phyloP scores from a whole-genome alignment of 768 basidiomycete species.

The Dioszegia hungarica region DNA sequence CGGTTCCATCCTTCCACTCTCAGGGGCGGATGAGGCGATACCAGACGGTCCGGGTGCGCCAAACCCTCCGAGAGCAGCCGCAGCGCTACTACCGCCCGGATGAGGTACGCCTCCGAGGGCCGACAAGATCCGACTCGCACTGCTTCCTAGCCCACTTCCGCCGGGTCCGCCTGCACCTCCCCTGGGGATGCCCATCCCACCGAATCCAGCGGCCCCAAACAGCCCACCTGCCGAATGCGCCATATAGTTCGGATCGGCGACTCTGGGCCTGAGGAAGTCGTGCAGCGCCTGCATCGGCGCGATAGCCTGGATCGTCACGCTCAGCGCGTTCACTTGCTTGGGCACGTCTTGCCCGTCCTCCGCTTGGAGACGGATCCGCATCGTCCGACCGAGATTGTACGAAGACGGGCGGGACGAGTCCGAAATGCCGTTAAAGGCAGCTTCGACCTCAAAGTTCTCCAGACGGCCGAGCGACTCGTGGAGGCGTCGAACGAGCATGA shows the following conservation, averaged over 20 bases:
- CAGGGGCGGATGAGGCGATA: constrained; percentile 45
- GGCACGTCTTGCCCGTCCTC: constrained; percentile 86
- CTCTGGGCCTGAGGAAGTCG: constrained; percentile 79
- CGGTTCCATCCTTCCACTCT: constrained; percentile 7
- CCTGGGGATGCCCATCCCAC: constrained; percentile 52
- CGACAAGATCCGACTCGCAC: constrained; percentile 32
- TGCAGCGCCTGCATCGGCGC: constrained; percentile 96
- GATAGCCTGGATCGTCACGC: constrained; percentile 95
- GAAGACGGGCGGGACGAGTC: constrained; percentile 65
- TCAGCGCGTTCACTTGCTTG: constrained; percentile 69
- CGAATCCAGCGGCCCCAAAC: constrained; percentile 82
- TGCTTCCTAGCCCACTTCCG: constrained; percentile 13
- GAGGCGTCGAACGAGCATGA: constrained; percentile 83
- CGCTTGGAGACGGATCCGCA: constrained; percentile 83
- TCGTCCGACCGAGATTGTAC: constrained; percentile 82
- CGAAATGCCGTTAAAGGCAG: constrained; percentile 63
- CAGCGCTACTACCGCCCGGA: no score
- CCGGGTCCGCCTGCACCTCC: constrained; percentile 30
- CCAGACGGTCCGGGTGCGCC: neutral
- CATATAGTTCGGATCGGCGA: constrained; percentile 31
- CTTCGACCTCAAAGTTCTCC: constrained; percentile 92
- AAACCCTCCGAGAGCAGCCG: neutral
- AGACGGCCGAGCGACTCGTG: constrained; percentile 93
- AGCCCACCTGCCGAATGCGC: constrained; percentile 53
- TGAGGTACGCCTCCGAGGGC: no score